Base-by-base conservation (phyloP, 2,329 filamentous ascomycete genomes). In the Atkinsonella texensis region DNA sequence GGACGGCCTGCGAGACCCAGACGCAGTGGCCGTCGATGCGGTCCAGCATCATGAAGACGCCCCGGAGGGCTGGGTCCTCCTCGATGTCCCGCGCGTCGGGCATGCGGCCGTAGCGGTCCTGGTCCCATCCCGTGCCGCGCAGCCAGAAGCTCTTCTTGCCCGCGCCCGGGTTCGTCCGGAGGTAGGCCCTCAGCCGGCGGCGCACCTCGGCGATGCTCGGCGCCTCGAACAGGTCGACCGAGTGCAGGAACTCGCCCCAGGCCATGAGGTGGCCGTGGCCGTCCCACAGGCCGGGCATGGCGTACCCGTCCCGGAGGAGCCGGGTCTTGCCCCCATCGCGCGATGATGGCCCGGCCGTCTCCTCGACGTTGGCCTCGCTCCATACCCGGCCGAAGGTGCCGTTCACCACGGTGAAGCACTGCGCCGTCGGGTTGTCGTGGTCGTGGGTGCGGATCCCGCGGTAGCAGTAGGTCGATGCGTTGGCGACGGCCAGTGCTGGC, bases 91-190 rank as follows among this genome's bases (percentile, higher is more conserved):
- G 69, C 58, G 83, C 79, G 35, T 76, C 80, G 8, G 84, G 84
- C 82, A 84, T 83, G 6, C 74, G 74, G 2, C 79, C 77, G 60
- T 85, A 76, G 20, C 73, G 70, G 53, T 78, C 79, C 67, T 87
- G 84, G 60, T 87, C 83, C 84, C 84, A 87, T 1, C 84, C 84
- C 13, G 84, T 73, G 0, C 84, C 84, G 51, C 82, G 70, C 45
- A 85, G 65, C 84, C 84, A 87, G 51, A 80, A 73, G 7, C 73
- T 67, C 35, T 67, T 69, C 0, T 71, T 72, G 1, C 82, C 83
- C 10, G 71, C 72, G 0, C 68, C 73, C 0, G 75, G 71, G 55
- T 82, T 73, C 4, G 60, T 57, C 0, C 58, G 61, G 23, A 81
- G 63, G 55, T 84, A 85, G 1, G 61, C 60, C 9, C 68, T 68